These are phyloP conservation scores for Carex scoparia DNA, from an alignment of 176 grass and related monocot genomes.

Conservation along the genomic window DNA sequence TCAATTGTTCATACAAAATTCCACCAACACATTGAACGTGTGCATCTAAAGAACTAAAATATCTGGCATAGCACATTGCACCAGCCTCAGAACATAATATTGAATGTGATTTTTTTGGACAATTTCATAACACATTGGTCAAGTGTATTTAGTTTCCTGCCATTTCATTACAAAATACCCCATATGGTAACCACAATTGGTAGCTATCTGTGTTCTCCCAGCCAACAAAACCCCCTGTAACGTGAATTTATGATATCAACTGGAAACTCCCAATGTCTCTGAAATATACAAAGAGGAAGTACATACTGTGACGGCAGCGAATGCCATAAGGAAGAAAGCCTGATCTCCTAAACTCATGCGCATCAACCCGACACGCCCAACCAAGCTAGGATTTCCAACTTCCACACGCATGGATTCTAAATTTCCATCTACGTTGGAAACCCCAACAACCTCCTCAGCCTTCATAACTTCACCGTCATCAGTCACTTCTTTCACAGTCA, in stretches of 20 bases:
- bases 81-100: not conserved
- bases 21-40: not conserved
- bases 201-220: not conserved
- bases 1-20: not conserved
- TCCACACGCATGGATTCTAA: conserved; percentile 30
- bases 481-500: not conserved
- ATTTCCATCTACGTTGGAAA: not conserved
- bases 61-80: not conserved
- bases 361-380: conserved; percentile 6
- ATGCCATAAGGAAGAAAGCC: conserved; percentile 55
- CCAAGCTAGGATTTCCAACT: conserved; percentile 22
- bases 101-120: not conserved
- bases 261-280: not conserved
- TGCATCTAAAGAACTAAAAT: not conserved
- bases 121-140: not conserved
- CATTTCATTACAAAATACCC: not conserved
- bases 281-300: not conserved
- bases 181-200: not conserved
- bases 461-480: not conserved
- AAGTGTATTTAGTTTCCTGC: not conserved
- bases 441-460: not conserved
- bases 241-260: not conserved
- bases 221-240: not conserved
- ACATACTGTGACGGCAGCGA: conserved; percentile 48
- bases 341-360: conserved; percentile 50